Conservation (phyloP, 2,329 filamentous ascomycete species). For the Penicillium hordei region DNA sequence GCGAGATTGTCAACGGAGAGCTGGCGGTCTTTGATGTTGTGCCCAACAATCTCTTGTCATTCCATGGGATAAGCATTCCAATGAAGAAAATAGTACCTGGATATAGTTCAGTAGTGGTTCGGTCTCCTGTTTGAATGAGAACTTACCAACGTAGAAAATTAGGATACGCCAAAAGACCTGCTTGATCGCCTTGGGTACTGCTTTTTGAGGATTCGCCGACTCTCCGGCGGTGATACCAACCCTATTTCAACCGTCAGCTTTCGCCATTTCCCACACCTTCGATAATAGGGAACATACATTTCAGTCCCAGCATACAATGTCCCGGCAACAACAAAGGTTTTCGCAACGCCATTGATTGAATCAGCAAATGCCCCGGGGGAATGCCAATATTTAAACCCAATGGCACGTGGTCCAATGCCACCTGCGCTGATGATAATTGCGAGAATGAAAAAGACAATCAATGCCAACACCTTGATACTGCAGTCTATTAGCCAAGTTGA, state of each 20-base stretch:
- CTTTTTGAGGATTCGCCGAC: constrained; percentile 45
- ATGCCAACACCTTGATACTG: constrained; percentile 35
- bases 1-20: constrained; percentile 71
- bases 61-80: constrained; percentile 69
- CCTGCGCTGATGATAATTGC: constrained; percentile 37
- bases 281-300: constrained; percentile 23
- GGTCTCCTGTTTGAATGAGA: background rate
- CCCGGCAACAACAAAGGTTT: constrained; percentile 37
- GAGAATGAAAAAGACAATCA: constrained; percentile 36
- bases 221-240: constrained; percentile 40
- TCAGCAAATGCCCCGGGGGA: constrained; percentile 37
- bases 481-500: constrained; percentile 1
- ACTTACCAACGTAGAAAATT: constrained; percentile 59
- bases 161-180: constrained; percentile 46
- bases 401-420: constrained; percentile 31
- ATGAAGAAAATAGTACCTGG: constrained; percentile 69
- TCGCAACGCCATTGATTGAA: constrained; percentile 38
- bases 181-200: constrained; percentile 47
- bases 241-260: constrained; percentile 22
- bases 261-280: background rate
- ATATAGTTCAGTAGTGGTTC: background rate
- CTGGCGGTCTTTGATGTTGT: constrained; percentile 63
- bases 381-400: constrained; percentile 42
- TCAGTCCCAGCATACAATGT: constrained; percentile 38
- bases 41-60: constrained; percentile 63